Evolutionary conservation across 768 basidiomycete genomes (phyloP).

Genomic region (Candolleomyces aberdarensis): DNA sequence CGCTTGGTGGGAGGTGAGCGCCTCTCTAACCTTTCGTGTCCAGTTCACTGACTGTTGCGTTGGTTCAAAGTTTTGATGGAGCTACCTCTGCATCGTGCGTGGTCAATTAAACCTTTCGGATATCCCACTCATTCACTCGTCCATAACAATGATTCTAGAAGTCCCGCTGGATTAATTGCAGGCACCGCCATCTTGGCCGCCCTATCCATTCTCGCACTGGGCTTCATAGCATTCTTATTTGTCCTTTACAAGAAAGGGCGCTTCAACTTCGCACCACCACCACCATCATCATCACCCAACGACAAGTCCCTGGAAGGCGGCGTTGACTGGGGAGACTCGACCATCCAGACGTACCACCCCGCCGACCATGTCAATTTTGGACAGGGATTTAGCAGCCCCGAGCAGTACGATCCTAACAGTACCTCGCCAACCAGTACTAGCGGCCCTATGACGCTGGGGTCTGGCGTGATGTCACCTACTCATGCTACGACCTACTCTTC

Average conservation of each 20-base stretch:
- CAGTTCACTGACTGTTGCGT: neutral
- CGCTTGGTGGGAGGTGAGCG: conserved; percentile 15
- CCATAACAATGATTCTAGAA: neutral
- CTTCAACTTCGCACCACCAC: neutral
- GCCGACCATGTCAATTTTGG: too few relatives aligned
- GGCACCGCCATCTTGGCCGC: conserved; percentile 11
- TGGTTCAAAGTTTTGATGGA: neutral
- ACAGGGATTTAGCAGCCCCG: too few relatives aligned
- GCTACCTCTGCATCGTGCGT: neutral
- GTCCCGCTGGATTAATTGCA: conserved; percentile 10
- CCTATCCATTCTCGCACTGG: conserved; percentile 7
- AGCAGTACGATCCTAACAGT: too few relatives aligned
- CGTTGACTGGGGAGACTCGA: too few relatives aligned
- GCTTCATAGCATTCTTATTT: conserved; percentile 1
- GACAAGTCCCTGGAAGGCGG: neutral
- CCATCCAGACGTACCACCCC: too few relatives aligned
- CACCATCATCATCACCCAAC: too few relatives aligned
- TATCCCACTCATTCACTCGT: neutral
- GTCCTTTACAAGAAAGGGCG: neutral
- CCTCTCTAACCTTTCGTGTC: neutral
- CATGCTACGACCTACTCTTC: too few relatives aligned
- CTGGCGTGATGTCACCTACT: too few relatives aligned
- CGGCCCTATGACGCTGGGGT: too few relatives aligned
- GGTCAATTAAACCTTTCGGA: neutral
- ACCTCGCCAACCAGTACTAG: too few relatives aligned